Conservation (phyloP, 768 basidiomycete species). For the Phanerochaete carnosa region DNA sequence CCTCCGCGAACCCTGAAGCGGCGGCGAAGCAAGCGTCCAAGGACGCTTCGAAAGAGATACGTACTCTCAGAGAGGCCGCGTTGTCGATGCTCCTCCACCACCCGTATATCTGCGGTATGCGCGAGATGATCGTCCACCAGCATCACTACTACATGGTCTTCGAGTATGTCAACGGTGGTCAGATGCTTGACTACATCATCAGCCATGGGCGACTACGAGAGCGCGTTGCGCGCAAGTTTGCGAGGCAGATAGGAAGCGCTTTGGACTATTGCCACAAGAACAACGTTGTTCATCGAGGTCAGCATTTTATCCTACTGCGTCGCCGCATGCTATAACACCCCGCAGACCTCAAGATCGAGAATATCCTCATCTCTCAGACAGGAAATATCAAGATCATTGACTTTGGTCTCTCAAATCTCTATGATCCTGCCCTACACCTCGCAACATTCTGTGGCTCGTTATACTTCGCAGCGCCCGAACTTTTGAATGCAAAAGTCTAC, state of each 20-base stretch:
- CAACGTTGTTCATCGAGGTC: conserved; percentile 93
- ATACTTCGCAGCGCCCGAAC: conserved; percentile 97
- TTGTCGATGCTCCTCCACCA: conserved; percentile 95
- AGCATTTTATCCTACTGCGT: conserved; percentile 14
- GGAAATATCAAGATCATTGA: conserved; percentile 99
- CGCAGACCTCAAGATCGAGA: conserved; percentile 95
- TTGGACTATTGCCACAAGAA: conserved; percentile 97
- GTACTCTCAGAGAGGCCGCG: conserved; percentile 93
- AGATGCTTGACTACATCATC: conserved; percentile 99
- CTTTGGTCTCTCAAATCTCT: conserved; percentile 96
- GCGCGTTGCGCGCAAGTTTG: conserved; percentile 95
- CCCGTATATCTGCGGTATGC: conserved; percentile 99
- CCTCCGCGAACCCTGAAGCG: conserved; percentile 49
- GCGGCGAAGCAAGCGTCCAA: conserved; percentile 77
- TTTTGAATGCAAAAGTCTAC: conserved; percentile 95
- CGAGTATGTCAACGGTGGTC: conserved; percentile 98
- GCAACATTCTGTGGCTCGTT: conserved; percentile 96
- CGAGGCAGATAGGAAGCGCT: conserved; percentile 94
- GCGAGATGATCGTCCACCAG: conserved; percentile 95
- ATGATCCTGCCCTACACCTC: conserved; percentile 76
- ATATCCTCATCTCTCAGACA: conserved; percentile 96
- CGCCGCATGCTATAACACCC: background rate
- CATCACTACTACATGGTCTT: conserved; percentile 99
- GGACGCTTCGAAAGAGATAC: conserved; percentile 94
- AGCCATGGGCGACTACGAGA: conserved; percentile 94